Evolutionary conservation across 805 yeast genomes (phyloP).

Genomic region (Deakozyma indianensis): DNA sequence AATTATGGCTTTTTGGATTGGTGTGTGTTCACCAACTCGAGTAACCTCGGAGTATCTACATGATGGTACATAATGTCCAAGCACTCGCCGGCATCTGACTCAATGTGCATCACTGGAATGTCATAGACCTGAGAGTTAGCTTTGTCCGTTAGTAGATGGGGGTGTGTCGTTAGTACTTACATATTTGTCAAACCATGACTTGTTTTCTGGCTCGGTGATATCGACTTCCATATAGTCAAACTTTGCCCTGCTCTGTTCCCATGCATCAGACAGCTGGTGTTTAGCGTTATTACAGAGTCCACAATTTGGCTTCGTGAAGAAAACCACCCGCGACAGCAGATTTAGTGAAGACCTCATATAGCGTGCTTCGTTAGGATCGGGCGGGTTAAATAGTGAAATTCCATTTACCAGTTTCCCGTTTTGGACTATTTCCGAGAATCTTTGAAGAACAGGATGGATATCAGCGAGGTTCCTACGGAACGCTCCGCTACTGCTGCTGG

Average conservation of each 20-base stretch:
- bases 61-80: not conserved
- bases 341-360: not conserved
- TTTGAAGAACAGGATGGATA: too few species aligned
- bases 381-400: too few species aligned
- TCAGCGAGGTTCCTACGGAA: not conserved
- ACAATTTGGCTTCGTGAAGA: slow-evolving; percentile 22
- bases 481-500: not conserved
- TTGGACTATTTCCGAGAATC: too few species aligned
- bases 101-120: slow-evolving; percentile 2
- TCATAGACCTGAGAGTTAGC: slow-evolving; percentile 1
- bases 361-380: too few species aligned
- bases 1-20: too few species aligned
- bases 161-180: slow-evolving; percentile 6
- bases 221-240: slow-evolving; percentile 17
- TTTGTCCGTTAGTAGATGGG: too few species aligned
- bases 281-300: slow-evolving; percentile 23
- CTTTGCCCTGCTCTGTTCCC: slow-evolving; percentile 8
- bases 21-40: too few species aligned
- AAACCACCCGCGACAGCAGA: not conserved
- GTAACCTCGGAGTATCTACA: not conserved
- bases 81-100: not conserved
- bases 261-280: slow-evolving; percentile 8
- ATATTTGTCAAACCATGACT: slow-evolving; percentile 22
- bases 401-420: too few species aligned
- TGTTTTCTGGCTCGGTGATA: slow-evolving; percentile 20